phyloP scores from a whole-genome alignment of 495 filamentous ascomycete species.

The Talaromyces thailandensis region DNA sequence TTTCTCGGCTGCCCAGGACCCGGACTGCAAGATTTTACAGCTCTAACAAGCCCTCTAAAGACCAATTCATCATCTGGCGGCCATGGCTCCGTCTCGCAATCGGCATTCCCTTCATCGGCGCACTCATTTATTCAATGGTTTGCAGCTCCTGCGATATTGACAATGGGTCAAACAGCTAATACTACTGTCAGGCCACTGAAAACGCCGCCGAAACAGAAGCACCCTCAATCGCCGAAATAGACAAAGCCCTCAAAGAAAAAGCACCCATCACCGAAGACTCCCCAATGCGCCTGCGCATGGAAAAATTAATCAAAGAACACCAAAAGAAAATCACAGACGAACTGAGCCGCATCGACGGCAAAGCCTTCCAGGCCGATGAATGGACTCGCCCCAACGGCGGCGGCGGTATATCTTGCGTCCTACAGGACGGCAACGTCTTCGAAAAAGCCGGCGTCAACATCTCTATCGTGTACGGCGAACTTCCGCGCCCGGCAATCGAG shows the following conservation, averaged over 20 bases:
- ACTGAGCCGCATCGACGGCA: constrained; percentile 74
- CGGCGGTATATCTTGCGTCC: constrained; percentile 78
- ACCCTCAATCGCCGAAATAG: constrained; percentile 48
- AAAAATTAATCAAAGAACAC: constrained; percentile 84
- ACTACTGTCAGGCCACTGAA: constrained; percentile 31
- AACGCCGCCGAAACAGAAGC: constrained; percentile 44
- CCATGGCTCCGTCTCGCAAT: constrained; percentile 50
- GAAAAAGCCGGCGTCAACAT: constrained; percentile 98
- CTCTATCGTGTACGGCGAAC: constrained; percentile 85
- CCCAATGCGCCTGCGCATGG: constrained; percentile 97
- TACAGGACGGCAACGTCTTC: constrained; percentile 94
- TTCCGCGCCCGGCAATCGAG: constrained; percentile 77
- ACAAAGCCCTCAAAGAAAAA: constrained; percentile 34
- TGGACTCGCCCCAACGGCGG: constrained; percentile 87
- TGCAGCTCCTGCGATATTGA: constrained; percentile 1
- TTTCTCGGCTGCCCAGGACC: not conserved
- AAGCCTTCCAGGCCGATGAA: constrained; percentile 69
- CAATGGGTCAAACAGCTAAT: constrained; percentile 8
- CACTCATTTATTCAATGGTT: constrained; percentile 64
- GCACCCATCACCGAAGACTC: constrained; percentile 47
- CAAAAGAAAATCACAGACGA: constrained; percentile 78
- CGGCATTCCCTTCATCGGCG: constrained; percentile 52
- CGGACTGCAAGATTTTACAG: not conserved
- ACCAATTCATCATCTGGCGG: constrained; percentile 35
- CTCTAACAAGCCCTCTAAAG: not conserved